Evolutionary conservation across 140 eudicot genomes (phyloP), one percentile per base, ranked within the genome.

Genomic region (Flaveria floridana): DNA sequence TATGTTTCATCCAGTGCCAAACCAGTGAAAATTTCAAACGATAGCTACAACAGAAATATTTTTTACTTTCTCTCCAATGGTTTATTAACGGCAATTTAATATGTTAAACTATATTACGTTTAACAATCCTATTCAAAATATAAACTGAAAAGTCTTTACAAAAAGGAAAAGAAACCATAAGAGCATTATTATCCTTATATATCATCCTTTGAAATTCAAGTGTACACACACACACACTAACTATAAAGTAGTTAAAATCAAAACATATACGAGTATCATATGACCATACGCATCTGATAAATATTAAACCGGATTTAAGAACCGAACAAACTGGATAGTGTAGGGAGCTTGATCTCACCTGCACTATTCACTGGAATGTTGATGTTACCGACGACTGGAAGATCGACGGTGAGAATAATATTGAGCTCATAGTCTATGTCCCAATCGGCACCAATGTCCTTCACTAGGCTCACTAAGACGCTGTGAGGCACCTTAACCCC

Each of bases 281-380:
- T 5, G 5, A 41, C 42, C 41, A 68, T 14, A 48, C 6, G 2
- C 68, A 3, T 62, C 5, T 48, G 0, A 62, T 13, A 16, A 42
- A 19, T 37, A 15, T 41, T 0, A 20, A 13, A 68, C 42, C 5
- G 21, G 13, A 44, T 16, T 68, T 68, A 68, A 68, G 41, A 46
- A 10, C 77, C 74, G 34, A 80, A 81, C 44, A 91, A 76, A 86
- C 79, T 88, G 9, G 80, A 67, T 42, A 89, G 21, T 1, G 90
- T 83, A 2, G 97, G 97, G 53, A 92, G 90, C 74, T 92, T 92
- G 75, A 92, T 75, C 86, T 84, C 96, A 2, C 97, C 97, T 71
- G 73, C 75, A 53, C 80, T 86, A n/a, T 83, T 72, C 3, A 92
- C 59, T 1, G 96, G 97, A 64, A 92, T 89, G 28, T 75, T 86